Evolutionary conservation across 1,284 basidiomycete species (phyloP).

Genomic region (Leccinum insigne): DNA sequence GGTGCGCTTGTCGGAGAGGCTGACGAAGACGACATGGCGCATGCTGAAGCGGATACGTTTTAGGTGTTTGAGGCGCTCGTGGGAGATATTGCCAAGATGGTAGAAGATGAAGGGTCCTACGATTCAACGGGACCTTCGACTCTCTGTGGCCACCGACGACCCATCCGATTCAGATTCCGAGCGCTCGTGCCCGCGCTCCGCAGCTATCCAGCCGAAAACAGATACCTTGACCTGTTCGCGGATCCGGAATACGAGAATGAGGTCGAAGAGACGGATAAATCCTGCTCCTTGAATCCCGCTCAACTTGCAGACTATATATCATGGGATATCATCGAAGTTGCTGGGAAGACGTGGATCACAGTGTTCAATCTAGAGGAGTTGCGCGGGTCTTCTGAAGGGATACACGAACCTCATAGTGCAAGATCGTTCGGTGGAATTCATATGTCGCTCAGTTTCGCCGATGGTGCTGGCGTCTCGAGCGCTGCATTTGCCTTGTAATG

Average conservation of each 20-base stretch:
- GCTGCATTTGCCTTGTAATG: slow-evolving; percentile 24
- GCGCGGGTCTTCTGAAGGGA: slow-evolving; percentile 41
- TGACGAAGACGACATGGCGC: slow-evolving; percentile 57
- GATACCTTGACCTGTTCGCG: too few species aligned
- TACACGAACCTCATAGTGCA: slow-evolving; percentile 66
- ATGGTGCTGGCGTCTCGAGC: slow-evolving; percentile 60
- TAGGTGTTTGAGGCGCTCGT: slow-evolving; percentile 78
- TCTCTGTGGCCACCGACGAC: too few species aligned
- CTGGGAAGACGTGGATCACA: slow-evolving; percentile 51
- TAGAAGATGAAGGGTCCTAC: slow-evolving; percentile 54
- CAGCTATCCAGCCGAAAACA: too few species aligned
- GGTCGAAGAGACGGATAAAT: slow-evolving; percentile 37
- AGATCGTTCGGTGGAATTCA: slow-evolving; percentile 76
- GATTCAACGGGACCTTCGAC: too few species aligned
- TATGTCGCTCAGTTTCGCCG: slow-evolving; percentile 59
- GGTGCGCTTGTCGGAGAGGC: slow-evolving; percentile 60
- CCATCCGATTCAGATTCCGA: slow-evolving; percentile 38
- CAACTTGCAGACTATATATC: slow-evolving; percentile 51
- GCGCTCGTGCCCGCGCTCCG: too few species aligned
- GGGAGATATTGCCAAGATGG: slow-evolving; percentile 68
- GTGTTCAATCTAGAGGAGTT: slow-evolving; percentile 43
- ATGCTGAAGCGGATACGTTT: slow-evolving; percentile 78
- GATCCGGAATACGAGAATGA: too few species aligned
- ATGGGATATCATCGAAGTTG: slow-evolving; percentile 62
- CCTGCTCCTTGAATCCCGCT: slow-evolving; percentile 41